A percentile compares a stretch with the other conserved stretches of the same genome.
These are phyloP conservation scores for Nicotiana knightiana DNA, from an alignment of 257 asterid species.

Conservation along the genomic window DNA sequence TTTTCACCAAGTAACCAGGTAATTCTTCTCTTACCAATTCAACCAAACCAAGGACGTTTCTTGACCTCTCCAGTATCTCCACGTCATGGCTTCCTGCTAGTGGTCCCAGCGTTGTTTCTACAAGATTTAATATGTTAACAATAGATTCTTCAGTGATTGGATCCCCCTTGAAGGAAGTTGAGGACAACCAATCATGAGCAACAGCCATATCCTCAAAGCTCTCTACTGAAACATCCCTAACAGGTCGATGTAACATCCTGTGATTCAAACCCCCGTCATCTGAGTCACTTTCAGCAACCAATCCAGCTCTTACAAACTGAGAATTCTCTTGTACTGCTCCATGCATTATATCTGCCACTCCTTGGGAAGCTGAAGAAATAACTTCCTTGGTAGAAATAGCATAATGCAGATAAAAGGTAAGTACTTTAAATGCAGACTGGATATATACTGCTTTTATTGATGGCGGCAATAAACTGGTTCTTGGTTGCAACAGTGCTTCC, in stretches of 20 bases:
- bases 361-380: constrained; percentile 25
- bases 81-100: constrained; percentile 69
- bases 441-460: constrained; percentile 71
- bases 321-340: constrained; percentile 25
- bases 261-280: constrained; percentile 29
- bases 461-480: constrained; percentile 68
- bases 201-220: constrained; percentile 23
- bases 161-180: constrained; percentile 25
- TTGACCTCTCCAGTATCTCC: constrained; percentile 82
- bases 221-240: constrained; percentile 16
- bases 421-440: constrained; percentile 73
- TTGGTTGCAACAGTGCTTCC: constrained; percentile 89
- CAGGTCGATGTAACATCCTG: constrained; percentile 14
- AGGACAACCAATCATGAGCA: constrained; percentile 24
- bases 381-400: constrained; percentile 43
- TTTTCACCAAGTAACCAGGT: constrained; percentile 25
- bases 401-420: constrained; percentile 51
- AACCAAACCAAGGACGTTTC: constrained; percentile 68
- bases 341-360: constrained; percentile 24
- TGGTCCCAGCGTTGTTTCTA: constrained; percentile 60
- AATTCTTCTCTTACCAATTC: constrained; percentile 49
- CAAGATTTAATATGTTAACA: constrained; percentile 48
- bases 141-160: constrained; percentile 45
- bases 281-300: constrained; percentile 35
- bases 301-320: constrained; percentile 22